Conservation (phyloP, 2,329 filamentous ascomycete genomes). For the Hypoxylon sp. region DNA sequence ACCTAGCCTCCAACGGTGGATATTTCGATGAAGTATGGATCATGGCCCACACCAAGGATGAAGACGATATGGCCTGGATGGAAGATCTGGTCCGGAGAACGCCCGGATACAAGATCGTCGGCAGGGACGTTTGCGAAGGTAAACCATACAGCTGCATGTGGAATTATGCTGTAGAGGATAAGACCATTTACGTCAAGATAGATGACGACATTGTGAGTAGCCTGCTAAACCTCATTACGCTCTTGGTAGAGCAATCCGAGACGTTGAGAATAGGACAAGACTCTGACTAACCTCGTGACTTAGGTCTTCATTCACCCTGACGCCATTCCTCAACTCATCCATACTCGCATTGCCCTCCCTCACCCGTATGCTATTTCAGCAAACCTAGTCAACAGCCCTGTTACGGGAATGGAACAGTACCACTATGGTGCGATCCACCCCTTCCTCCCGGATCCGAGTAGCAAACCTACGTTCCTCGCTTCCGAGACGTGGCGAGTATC, state of each 20-base stretch:
- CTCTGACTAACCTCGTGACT: constrained; percentile 24
- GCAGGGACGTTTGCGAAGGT: constrained; percentile 56
- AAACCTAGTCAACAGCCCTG: constrained; percentile 70
- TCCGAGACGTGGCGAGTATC: constrained; percentile 60
- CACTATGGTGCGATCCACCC: constrained; percentile 67
- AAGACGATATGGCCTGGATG: constrained; percentile 59
- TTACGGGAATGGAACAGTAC: constrained; percentile 68
- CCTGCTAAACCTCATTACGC: not conserved
- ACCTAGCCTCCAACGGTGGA: constrained; percentile 62
- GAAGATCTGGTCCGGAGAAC: constrained; percentile 57
- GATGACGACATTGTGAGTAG: constrained; percentile 62
- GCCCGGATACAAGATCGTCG: constrained; percentile 56
- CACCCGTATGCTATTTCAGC: constrained; percentile 67
- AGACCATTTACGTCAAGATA: constrained; percentile 61
- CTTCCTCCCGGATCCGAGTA: constrained; percentile 65
- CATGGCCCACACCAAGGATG: constrained; percentile 59
- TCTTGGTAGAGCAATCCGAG: constrained; percentile 1
- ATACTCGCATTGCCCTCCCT: constrained; percentile 66
- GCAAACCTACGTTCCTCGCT: constrained; percentile 46
- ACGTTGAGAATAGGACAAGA: not conserved
- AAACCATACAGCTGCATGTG: constrained; percentile 56
- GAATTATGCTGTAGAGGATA: constrained; percentile 52
- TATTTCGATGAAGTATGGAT: constrained; percentile 63
- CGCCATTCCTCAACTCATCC: constrained; percentile 67
- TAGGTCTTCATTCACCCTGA: constrained; percentile 53